phyloP scores from a whole-genome alignment of 148 eudicot genomes.

The Silene latifolia region DNA sequence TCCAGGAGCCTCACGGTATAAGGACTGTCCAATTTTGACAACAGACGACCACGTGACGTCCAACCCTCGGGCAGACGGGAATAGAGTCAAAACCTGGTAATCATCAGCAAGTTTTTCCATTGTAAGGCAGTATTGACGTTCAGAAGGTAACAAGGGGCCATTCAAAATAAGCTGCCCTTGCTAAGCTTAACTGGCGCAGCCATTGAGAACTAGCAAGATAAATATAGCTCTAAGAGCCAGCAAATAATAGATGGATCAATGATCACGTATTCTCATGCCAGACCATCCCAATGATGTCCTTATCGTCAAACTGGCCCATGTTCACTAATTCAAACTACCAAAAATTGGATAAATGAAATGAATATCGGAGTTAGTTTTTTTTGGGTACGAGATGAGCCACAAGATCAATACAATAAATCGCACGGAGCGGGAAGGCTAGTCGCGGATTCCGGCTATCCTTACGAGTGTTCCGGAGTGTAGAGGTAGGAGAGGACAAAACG shows the following conservation, averaged over 20 bases:
- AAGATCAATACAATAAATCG: neutral
- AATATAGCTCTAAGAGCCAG: neutral
- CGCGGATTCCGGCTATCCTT: too few species aligned
- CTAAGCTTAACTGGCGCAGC: neutral
- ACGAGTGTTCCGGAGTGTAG: too few species aligned
- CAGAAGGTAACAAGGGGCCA: neutral
- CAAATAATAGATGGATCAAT: neutral
- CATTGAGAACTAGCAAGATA: neutral
- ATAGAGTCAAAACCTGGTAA: slow-evolving; percentile 64
- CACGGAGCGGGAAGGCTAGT: too few species aligned
- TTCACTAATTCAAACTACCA: too few species aligned
- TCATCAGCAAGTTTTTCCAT: slow-evolving; percentile 2
- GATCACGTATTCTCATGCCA: neutral
- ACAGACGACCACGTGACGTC: slow-evolving; percentile 93
- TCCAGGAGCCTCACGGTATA: slow-evolving; percentile 95
- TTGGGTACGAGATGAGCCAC: too few species aligned
- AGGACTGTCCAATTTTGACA: slow-evolving; percentile 88
- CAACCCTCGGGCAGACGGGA: slow-evolving; percentile 92
- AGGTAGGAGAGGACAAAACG: too few species aligned
- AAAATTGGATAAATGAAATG: too few species aligned
- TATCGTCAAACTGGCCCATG: too few species aligned
- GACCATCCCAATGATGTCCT: too few species aligned
- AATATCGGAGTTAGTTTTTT: too few species aligned
- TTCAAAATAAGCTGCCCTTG: neutral
- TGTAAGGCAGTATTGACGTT: neutral